A percentile compares a stretch with the other conserved stretches of the same genome.
Evolutionary conservation across 306 rosid species (phyloP).

Genomic region (Hylodesmum podocarpum): DNA sequence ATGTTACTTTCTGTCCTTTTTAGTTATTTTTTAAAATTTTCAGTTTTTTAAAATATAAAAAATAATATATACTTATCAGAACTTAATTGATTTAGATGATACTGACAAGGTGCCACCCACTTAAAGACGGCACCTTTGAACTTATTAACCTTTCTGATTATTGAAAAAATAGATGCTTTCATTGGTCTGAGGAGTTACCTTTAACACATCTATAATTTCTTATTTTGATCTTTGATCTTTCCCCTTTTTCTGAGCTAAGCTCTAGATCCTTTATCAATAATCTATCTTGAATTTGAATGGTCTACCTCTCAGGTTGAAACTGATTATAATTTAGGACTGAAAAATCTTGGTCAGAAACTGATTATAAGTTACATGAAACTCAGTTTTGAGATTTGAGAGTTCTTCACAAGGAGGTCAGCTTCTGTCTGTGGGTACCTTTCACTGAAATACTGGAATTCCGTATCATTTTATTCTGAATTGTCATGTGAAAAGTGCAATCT

Average conservation of each 20-base stretch:
- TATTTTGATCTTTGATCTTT: not conserved
- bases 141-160: not conserved
- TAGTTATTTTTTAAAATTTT: too few relatives aligned
- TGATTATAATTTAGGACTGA: slow-evolving; percentile 8
- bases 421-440: not conserved
- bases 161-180: slow-evolving; percentile 18
- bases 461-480: slow-evolving; percentile 3
- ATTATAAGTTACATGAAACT: not conserved
- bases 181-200: slow-evolving; percentile 5
- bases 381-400: not conserved
- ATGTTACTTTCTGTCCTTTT: too few relatives aligned
- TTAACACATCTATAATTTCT: not conserved
- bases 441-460: not conserved
- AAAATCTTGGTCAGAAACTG: not conserved
- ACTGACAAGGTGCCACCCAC: too few relatives aligned
- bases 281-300: slow-evolving; percentile 12
- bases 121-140: too few relatives aligned
- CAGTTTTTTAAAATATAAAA: too few relatives aligned
- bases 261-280: not conserved
- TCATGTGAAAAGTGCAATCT: not conserved
- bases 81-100: too few relatives aligned
- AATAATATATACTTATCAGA: too few relatives aligned
- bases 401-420: not conserved
- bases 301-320: slow-evolving; percentile 10
- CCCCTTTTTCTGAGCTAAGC: not conserved